A percentile compares a stretch with the other conserved stretches of the same genome.
Evolutionary conservation across 192 early-diverging fungal genomes (phyloP).

Genomic region (Coemansia sp.): DNA sequence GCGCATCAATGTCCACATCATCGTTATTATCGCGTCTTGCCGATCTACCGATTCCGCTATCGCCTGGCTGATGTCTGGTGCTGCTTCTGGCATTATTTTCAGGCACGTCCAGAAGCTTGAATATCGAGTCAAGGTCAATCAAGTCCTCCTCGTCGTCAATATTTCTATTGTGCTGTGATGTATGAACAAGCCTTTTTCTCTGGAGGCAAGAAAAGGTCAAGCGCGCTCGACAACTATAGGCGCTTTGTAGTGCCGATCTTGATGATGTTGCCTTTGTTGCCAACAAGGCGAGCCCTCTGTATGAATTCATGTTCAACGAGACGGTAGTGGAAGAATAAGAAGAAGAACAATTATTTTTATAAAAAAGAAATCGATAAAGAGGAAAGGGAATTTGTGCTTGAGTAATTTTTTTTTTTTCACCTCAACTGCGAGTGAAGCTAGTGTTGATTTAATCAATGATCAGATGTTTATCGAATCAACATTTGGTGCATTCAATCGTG

Average conservation of each 20-base stretch:
- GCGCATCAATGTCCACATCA: slow-evolving; percentile 19
- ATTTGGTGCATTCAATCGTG: no score
- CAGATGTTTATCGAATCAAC: no score
- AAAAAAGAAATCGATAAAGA: no score
- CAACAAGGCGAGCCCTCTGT: not conserved
- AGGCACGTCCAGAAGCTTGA: slow-evolving; percentile 28
- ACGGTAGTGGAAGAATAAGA: not conserved
- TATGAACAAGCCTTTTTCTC: not conserved
- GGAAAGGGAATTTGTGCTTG: no score
- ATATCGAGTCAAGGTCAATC: slow-evolving; percentile 25
- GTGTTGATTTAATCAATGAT: no score
- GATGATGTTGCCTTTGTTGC: not conserved
- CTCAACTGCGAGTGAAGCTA: no score
- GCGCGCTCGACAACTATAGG: not conserved
- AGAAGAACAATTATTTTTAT: no score
- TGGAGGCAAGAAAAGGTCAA: not conserved
- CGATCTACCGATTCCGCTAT: not conserved
- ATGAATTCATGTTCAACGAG: not conserved
- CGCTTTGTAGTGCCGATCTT: not conserved
- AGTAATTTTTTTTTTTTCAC: no score
- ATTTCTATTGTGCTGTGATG: not conserved
- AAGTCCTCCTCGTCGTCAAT: slow-evolving; percentile 30
- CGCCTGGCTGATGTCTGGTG: not conserved
- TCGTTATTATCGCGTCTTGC: not conserved
- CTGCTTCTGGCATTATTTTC: not conserved